Percentiles rank a stretch among this genome's conserved stretches.
These are phyloP conservation scores for Penicillium occitanis DNA, from an alignment of 2,329 filamentous ascomycete genomes.

Conservation along the genomic window DNA sequence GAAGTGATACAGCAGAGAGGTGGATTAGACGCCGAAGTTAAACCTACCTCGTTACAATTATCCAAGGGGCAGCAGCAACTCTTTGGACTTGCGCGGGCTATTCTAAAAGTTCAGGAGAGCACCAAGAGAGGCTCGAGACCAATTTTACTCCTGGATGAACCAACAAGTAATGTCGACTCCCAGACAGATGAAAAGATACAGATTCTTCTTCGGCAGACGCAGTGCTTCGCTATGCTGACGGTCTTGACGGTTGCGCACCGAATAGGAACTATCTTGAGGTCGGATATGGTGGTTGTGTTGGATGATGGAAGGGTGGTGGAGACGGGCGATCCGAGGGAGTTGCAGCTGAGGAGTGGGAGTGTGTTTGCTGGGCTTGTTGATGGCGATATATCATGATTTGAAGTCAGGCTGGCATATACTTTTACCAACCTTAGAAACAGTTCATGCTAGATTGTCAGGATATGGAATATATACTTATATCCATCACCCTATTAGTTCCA, in stretches of 20 bases:
- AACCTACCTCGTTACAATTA: slow-evolving; percentile 41
- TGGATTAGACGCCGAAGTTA: slow-evolving; percentile 44
- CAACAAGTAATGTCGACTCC: slow-evolving; percentile 34
- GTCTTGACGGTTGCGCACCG: slow-evolving; percentile 60
- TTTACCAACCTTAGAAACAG: not conserved
- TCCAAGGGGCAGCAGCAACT: slow-evolving; percentile 64
- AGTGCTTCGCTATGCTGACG: slow-evolving; percentile 54
- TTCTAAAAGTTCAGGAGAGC: slow-evolving; percentile 40
- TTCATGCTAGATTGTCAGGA: not conserved
- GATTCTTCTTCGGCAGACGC: slow-evolving; percentile 51
- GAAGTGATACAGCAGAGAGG: slow-evolving; percentile 40
- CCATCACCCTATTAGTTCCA: not conserved
- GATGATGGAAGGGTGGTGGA: slow-evolving; percentile 38
- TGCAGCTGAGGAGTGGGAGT: not conserved
- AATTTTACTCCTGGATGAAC: slow-evolving; percentile 48
- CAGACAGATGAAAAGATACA: slow-evolving; percentile 60
- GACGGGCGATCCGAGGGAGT: slow-evolving; percentile 32
- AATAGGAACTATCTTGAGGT: slow-evolving; percentile 46
- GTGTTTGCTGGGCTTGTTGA: not conserved
- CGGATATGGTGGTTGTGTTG: slow-evolving; percentile 38
- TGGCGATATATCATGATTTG: not conserved
- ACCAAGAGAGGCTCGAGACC: slow-evolving; percentile 28
- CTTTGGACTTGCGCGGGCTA: slow-evolving; percentile 61
- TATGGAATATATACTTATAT: not conserved
- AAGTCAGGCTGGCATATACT: not conserved